These are phyloP conservation scores for Aspergillus homomorphus DNA, from an alignment of 495 filamentous ascomycete species.

Conservation along the genomic window DNA sequence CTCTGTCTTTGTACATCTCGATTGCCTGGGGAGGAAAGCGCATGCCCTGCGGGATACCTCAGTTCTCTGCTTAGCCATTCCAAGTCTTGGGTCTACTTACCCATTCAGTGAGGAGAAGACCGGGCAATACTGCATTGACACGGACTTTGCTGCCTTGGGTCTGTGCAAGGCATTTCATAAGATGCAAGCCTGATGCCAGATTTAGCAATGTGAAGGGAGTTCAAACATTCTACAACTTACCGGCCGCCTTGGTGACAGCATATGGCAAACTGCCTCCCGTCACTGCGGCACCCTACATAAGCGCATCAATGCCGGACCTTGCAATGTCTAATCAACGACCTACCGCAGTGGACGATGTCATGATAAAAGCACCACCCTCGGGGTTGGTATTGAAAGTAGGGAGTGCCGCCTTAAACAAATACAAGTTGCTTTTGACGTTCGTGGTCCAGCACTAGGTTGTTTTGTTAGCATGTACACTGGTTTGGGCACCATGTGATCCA, in stretches of 20 bases:
- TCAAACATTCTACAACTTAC: slow-evolving; percentile 21
- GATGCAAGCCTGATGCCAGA: slow-evolving; percentile 50
- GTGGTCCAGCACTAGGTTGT: slow-evolving; percentile 58
- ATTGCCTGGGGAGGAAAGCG: slow-evolving; percentile 44
- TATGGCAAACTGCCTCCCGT: slow-evolving; percentile 63
- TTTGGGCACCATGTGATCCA: neutral
- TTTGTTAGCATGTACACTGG: slow-evolving; percentile 3
- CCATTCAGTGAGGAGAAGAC: slow-evolving; percentile 72
- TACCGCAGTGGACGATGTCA: slow-evolving; percentile 64
- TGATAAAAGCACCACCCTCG: slow-evolving; percentile 66
- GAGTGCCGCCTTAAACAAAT: slow-evolving; percentile 59
- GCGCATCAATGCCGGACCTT: neutral
- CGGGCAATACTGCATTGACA: slow-evolving; percentile 66
- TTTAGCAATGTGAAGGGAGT: slow-evolving; percentile 6
- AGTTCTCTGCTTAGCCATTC: neutral
- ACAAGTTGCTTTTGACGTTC: slow-evolving; percentile 65
- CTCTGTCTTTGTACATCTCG: slow-evolving; percentile 33
- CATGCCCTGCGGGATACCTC: slow-evolving; percentile 34
- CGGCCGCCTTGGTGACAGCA: slow-evolving; percentile 63
- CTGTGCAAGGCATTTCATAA: slow-evolving; percentile 69
- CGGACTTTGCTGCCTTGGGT: slow-evolving; percentile 64
- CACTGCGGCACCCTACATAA: slow-evolving; percentile 39
- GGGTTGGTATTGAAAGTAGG: slow-evolving; percentile 65
- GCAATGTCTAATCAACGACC: slow-evolving; percentile 10
- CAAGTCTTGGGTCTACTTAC: slow-evolving; percentile 33